These are phyloP conservation scores for Suillus decipiens DNA, from an alignment of 768 basidiomycete genomes.

Conservation along the genomic window DNA sequence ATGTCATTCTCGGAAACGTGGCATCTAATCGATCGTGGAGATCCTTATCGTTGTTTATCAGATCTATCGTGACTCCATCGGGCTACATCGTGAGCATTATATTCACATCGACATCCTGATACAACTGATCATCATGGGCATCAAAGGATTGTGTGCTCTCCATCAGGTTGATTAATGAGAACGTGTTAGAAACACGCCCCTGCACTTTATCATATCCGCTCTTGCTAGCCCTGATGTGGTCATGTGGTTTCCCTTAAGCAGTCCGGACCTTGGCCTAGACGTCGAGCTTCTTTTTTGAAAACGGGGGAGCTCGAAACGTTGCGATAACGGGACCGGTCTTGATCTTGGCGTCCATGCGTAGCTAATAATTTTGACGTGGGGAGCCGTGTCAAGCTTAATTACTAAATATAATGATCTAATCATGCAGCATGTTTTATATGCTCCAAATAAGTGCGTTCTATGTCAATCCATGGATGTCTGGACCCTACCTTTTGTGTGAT, in stretches of 20 bases:
- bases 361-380: no score
- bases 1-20: conserved; percentile 5
- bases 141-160: conserved; percentile 24
- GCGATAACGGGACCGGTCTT: conserved; percentile 27
- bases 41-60: not conserved
- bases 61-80: not conserved
- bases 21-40: conserved; percentile 4
- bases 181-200: conserved; percentile 50
- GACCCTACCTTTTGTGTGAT: no score
- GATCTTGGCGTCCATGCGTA: not conserved
- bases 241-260: conserved; percentile 43
- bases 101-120: no score
- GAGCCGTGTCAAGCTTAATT: no score
- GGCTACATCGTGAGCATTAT: no score
- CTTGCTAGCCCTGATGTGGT: conserved; percentile 47
- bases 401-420: no score
- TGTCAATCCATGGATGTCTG: no score
- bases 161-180: conserved; percentile 40
- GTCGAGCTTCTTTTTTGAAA: conserved; percentile 44
- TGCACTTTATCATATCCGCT: conserved; percentile 33
- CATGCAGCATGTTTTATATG: no score
- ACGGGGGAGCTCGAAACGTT: conserved; percentile 61
- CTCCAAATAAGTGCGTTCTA: no score
- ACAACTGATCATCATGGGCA: no score
- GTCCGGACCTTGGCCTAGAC: conserved; percentile 49